Evolutionary conservation across 768 basidiomycete species (phyloP).

Genomic region (Rhodocollybia butyracea): DNA sequence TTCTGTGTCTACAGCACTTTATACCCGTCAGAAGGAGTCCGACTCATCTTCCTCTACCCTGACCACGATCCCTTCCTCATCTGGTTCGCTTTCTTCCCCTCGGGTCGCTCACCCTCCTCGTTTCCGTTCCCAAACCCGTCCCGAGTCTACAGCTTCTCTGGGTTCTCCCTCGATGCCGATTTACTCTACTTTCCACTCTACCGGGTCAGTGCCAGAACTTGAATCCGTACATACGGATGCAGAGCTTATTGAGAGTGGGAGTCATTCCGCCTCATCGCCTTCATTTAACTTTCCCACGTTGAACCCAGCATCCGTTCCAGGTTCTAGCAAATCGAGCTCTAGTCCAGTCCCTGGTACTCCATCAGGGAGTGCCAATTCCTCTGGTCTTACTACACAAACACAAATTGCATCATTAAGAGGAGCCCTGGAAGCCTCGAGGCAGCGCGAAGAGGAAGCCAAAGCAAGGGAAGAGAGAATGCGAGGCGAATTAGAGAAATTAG

Average conservation of each 20-base stretch:
- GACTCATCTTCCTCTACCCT: not conserved
- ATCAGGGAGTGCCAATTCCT: conserved; percentile 11
- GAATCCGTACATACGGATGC: not conserved
- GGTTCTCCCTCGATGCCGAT: conserved; percentile 1
- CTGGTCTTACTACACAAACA: conserved; percentile 37
- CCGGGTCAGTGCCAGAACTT: not conserved
- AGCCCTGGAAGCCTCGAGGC: conserved; percentile 54
- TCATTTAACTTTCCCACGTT: conserved; percentile 1
- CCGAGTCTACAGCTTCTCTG: not conserved
- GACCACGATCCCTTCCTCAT: not conserved
- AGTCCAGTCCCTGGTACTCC: conserved; percentile 17
- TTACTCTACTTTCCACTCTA: not conserved
- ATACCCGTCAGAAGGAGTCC: not conserved
- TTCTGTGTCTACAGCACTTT: not conserved
- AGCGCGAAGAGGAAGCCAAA: conserved; percentile 51
- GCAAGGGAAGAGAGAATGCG: conserved; percentile 34
- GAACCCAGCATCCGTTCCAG: not conserved
- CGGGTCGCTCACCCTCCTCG: conserved; percentile 30
- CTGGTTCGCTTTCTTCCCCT: conserved; percentile 10
- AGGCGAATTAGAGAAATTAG: conserved; percentile 34
- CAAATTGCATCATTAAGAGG: conserved; percentile 55
- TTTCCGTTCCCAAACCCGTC: conserved; percentile 28
- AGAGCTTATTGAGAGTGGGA: not conserved
- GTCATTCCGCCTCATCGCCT: not conserved
- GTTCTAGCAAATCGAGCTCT: conserved; percentile 5